A percentile compares a stretch with the other conserved stretches of the same genome.
phyloP scores from a whole-genome alignment of 208 protist genomes.

The Leishmania mexicana region DNA sequence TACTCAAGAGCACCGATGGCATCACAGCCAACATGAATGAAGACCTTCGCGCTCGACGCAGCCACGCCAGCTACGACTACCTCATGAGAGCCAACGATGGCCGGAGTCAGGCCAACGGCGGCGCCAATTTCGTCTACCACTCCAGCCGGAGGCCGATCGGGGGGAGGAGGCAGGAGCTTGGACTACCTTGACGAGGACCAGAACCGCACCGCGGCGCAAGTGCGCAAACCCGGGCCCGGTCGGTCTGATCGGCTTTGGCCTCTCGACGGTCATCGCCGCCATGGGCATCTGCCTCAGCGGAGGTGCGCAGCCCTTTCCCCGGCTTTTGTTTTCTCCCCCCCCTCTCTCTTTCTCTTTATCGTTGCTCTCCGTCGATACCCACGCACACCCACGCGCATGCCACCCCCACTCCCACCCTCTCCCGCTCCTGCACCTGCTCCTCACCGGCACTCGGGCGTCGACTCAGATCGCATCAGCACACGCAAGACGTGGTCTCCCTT shows the following conservation, averaged over 20 bases:
- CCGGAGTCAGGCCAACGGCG: neutral
- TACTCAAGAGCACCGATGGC: neutral
- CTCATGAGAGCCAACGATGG: constrained; percentile 10
- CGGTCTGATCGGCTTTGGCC: constrained; percentile 57
- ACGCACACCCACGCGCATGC: no score
- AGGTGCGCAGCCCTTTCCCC: constrained; percentile 54
- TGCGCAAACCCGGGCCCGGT: constrained; percentile 37
- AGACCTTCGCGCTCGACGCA: constrained; percentile 14
- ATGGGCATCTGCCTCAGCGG: constrained; percentile 50
- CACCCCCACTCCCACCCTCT: no score
- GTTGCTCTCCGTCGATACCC: no score
- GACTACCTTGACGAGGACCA: constrained; percentile 40
- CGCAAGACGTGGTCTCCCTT: no score
- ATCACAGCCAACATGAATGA: constrained; percentile 12
- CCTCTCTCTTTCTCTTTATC: no score
- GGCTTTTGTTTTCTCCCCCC: constrained; percentile 6
- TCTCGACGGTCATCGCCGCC: constrained; percentile 42
- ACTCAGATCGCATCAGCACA: no score
- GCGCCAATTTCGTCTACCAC: constrained; percentile 15
- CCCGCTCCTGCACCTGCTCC: no score
- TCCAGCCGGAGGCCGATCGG: neutral
- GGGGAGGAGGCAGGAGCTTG: constrained; percentile 5
- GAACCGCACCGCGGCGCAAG: constrained; percentile 23
- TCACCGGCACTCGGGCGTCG: no score
- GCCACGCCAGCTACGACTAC: constrained; percentile 29